These are phyloP conservation scores for Coemansia sp. DNA, from an alignment of 192 early-diverging fungal species.

Conservation along the genomic window DNA sequence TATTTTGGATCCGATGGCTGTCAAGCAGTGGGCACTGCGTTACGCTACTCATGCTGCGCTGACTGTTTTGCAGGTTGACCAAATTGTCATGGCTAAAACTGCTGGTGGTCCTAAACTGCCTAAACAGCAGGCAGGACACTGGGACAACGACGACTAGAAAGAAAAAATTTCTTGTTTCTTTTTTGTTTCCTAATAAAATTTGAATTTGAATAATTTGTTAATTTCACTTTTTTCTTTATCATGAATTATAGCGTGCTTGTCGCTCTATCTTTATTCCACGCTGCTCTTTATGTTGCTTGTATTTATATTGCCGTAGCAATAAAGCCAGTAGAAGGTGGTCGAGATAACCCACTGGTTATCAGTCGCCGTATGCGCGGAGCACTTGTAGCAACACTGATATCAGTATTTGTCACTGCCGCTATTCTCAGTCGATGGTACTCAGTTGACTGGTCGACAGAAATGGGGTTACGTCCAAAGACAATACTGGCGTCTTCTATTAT, in stretches of 20 bases:
- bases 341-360: constrained; percentile 47
- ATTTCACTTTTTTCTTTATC: background rate
- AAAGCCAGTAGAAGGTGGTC: constrained; percentile 14
- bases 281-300: constrained; percentile 27
- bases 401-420: constrained; percentile 12
- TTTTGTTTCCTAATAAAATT: background rate
- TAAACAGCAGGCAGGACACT: constrained; percentile 76
- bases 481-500: constrained; percentile 24
- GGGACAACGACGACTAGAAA: constrained; percentile 72
- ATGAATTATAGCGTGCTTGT: too few species aligned
- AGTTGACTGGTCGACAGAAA: background rate
- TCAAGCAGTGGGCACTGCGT: constrained; percentile 89
- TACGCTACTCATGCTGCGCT: constrained; percentile 91
- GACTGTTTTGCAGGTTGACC: constrained; percentile 95
- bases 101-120: constrained; percentile 94
- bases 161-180: background rate
- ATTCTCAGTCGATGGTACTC: constrained; percentile 8
- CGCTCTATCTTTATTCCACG: constrained; percentile 20
- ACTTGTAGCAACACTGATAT: constrained; percentile 3
- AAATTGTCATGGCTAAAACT: constrained; percentile 99
- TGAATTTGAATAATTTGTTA: background rate
- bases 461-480: constrained; percentile 19
- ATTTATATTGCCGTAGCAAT: constrained; percentile 36
- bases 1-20: constrained; percentile 80
- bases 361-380: constrained; percentile 35